Evolutionary conservation across 2,329 filamentous ascomycete genomes (phyloP), one percentile per base, ranked within the genome.

Genomic region (Colletotrichum agaves): DNA sequence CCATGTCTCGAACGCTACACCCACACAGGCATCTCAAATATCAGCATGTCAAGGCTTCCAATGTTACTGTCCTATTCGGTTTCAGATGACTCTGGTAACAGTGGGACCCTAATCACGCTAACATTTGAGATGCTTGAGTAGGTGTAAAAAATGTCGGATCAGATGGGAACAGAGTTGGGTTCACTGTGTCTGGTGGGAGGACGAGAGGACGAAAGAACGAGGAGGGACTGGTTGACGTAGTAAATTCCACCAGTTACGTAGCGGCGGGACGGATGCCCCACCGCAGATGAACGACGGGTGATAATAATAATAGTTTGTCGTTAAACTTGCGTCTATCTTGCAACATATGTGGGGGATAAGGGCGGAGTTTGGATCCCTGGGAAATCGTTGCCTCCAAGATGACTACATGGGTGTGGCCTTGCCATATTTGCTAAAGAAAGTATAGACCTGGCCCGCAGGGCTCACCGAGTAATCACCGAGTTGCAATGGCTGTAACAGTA

Each of bases 151-250:
- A 63, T 44, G 60, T 37, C 60, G 44, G 53, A 41, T 53, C 15
- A 46, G 37, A 39, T 23, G 52, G 64, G 60, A 17, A 37, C 39
- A 47, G 19, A 27, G 13, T 58, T 46, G 50, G 21, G 44, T 19
- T 39, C 44, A 39, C 59, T 27, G 35, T 31, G 60, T 46, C 37
- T 35, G 21, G 13, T 47, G 17, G 60, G 35, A 47, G 47, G 44
- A 57, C 59, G 39, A 7, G 35, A 47, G 47, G 44, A 57, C 59
- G 39, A 7, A 49, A 31, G 39, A 8, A 49, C 57, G 17, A 27
- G 33, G 33, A 58, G 46, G 63, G 60, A 35, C 35, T 37, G 21
- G 15, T 61, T 69, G 47, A 67, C 61, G 62, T 67, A 65, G 62
- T 49, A 23, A 49, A 55, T 66, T 52, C 27, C 47, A 52, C 55